Conservation (phyloP, 179 eudicot species). For the Heliamphora pulchella region DNA sequence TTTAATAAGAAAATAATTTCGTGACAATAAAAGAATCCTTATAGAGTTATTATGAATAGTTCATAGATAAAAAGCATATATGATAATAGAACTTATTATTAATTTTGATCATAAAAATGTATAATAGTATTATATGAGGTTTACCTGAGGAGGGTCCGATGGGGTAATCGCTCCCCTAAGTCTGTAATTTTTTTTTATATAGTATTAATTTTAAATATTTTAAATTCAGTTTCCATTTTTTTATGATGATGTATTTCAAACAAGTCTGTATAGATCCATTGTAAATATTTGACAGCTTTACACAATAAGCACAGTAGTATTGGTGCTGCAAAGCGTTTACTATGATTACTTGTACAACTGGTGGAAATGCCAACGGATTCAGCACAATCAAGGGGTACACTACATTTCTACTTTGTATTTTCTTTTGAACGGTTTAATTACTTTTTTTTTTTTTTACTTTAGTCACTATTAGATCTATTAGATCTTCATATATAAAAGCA, state of each 20-base stretch:
- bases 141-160: too few relatives aligned
- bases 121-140: too few relatives aligned
- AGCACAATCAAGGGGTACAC: slow-evolving; percentile 24
- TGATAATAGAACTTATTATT: too few relatives aligned
- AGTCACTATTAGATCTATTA: background rate
- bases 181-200: too few relatives aligned
- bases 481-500: background rate
- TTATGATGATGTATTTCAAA: background rate
- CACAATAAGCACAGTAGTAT: slow-evolving; percentile 66
- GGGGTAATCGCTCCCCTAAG: too few relatives aligned
- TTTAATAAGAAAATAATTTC: too few relatives aligned
- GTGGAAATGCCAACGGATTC: slow-evolving; percentile 30
- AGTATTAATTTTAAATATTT: too few relatives aligned
- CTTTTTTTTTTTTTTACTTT: background rate
- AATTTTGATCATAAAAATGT: too few relatives aligned
- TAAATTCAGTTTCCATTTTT: too few relatives aligned
- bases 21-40: too few relatives aligned
- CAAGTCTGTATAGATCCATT: background rate
- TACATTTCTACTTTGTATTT: background rate
- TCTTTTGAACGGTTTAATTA: background rate
- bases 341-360: slow-evolving; percentile 60
- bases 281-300: slow-evolving; percentile 44
- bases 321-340: slow-evolving; percentile 77
- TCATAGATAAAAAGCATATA: too few relatives aligned
- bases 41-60: too few relatives aligned